A percentile compares a stretch with the other conserved stretches of the same genome.
phyloP scores from a whole-genome alignment of 2,329 filamentous ascomycete species.

The Nemania sp. region DNA sequence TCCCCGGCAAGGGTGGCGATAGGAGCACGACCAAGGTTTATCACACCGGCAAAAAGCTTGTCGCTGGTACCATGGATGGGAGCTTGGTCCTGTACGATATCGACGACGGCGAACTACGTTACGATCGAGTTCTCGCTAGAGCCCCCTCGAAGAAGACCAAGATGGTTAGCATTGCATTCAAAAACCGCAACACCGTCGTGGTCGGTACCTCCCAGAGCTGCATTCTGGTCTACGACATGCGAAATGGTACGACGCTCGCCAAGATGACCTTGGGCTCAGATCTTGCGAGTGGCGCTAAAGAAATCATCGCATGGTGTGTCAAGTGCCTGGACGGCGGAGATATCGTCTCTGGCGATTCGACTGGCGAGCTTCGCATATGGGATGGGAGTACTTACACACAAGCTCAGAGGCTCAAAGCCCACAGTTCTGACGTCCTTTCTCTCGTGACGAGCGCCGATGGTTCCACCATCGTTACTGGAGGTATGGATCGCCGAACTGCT shows the following conservation, averaged over 20 bases:
- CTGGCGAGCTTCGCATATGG: slow-evolving; percentile 91
- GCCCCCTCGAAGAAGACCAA: slow-evolving; percentile 83
- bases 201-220: slow-evolving; percentile 95
- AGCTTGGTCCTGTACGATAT: slow-evolving; percentile 86
- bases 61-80: slow-evolving; percentile 88
- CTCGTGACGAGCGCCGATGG: slow-evolving; percentile 83
- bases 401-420: slow-evolving; percentile 80
- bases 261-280: slow-evolving; percentile 87
- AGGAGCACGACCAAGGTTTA: slow-evolving; percentile 34
- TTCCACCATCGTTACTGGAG: slow-evolving; percentile 81
- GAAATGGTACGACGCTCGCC: slow-evolving; percentile 74
- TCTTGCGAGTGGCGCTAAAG: slow-evolving; percentile 74
- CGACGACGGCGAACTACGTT: slow-evolving; percentile 79
- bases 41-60: slow-evolving; percentile 63
- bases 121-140: slow-evolving; percentile 74
- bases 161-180: slow-evolving; percentile 89
- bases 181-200: slow-evolving; percentile 79
- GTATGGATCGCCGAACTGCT: slow-evolving; percentile 87
- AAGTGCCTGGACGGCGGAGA: slow-evolving; percentile 86
- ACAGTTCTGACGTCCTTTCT: slow-evolving; percentile 88
- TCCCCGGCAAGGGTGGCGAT: slow-evolving; percentile 35
- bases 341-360: slow-evolving; percentile 93
- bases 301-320: slow-evolving; percentile 91
- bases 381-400: slow-evolving; percentile 91
- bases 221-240: slow-evolving; percentile 86